These are phyloP conservation scores for Aristolochia fimbriata DNA, from an alignment of 164 flowering plant genomes.

Conservation along the genomic window DNA sequence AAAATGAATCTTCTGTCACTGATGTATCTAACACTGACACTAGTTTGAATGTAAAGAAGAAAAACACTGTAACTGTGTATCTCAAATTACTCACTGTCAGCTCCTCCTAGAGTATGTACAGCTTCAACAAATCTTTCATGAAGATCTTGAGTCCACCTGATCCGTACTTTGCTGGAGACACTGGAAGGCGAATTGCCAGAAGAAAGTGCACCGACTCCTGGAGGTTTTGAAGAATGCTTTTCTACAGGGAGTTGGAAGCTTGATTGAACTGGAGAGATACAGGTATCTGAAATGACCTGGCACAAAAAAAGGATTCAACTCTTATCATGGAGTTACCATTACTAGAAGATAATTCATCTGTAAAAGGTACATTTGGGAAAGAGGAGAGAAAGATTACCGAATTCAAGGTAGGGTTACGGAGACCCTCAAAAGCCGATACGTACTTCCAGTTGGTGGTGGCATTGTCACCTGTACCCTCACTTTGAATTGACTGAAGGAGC, in stretches of 20 bases:
- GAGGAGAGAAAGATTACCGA: too few relatives aligned
- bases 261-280: conserved; percentile 13
- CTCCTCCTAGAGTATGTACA: conserved; percentile 79
- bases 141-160: conserved; percentile 88
- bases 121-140: conserved; percentile 85
- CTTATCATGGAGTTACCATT: background rate
- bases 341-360: too few relatives aligned
- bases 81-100: conserved; percentile 59
- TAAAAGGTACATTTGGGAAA: background rate
- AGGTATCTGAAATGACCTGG: conserved; percentile 15
- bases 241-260: conserved; percentile 21
- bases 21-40: too few relatives aligned
- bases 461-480: conserved; percentile 14
- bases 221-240: conserved; percentile 21
- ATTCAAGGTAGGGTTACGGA: conserved; percentile 16
- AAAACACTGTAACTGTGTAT: background rate
- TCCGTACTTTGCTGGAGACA: conserved; percentile 47
- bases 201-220: conserved; percentile 17
- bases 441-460: conserved; percentile 16
- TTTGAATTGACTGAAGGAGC: conserved; percentile 10
- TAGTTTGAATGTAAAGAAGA: too few relatives aligned
- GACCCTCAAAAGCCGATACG: conserved; percentile 13
- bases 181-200: too few relatives aligned
- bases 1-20: too few relatives aligned
- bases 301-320: background rate